Base-by-base conservation (phyloP, 768 basidiomycete genomes). In the Pisolithus tinctorius region DNA sequence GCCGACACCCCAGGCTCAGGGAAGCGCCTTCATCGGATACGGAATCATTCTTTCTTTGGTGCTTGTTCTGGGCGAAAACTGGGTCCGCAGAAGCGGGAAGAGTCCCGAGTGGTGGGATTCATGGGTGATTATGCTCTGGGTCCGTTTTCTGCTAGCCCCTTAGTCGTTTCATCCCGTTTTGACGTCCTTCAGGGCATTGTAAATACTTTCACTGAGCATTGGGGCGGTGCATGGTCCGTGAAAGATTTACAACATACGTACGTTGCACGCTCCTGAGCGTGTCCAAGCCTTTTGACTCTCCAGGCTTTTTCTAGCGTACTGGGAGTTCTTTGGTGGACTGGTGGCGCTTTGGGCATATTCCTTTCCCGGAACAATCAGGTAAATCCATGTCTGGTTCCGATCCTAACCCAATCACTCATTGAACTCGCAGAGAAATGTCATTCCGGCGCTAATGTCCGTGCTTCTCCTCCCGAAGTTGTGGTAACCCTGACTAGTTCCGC, bases 221-320 rank as follows among this genome's bases (percentile, higher is more conserved):
- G 82, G 45, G 88, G 89, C 7, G 76, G 75, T 17, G 65, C 60
- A 0, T 95, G 93, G 93, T 86, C 83, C 2, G 86, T 85, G 48
- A 93, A 95, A 65, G 93, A 95, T 65, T 88, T 93, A 88, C 92
- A 94, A 60, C 93, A 95, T 66, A 92, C 90, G 83, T 90, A 62
- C 56, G 86, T 74, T 6, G 40, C 27, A 44, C 53, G 39, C 13
- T n/a, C 39, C 9, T 52, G 10, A 45, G 20, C 26, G 9, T 36
- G 20, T 41, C 6, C 23, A n/a, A 16, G 25, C 51, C 10, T 34
- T 36, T 55, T 55, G 41, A 55, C 48, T 13, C 14, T 47, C 34
- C 36, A 45, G 4, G 8, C 37, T 34, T 13, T 36, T 9, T 46
- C 2, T 49, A 89, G 86, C 2, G 80, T 86, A 47, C 70, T 92